Base-by-base conservation (phyloP, 495 filamentous ascomycete species). In the Penicillium atrosanguineum region DNA sequence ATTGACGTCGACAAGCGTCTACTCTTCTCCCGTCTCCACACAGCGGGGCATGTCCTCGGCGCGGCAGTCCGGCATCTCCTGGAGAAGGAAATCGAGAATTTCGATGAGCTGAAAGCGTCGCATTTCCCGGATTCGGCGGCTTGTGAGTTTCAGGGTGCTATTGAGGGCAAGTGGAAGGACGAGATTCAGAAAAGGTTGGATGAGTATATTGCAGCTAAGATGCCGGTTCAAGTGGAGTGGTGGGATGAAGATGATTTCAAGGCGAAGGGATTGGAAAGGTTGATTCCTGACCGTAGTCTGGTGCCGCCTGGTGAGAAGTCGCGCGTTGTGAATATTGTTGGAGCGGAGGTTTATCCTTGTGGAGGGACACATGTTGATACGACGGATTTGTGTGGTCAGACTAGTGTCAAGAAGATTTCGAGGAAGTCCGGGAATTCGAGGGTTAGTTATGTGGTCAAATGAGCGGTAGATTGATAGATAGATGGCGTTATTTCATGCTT, bases 11-110 rank as follows among this genome's bases (percentile, higher is more conserved):
- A 77, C 25, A 82, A 79, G 49, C 75, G 84, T 5, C 46, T 65
- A 2, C 69, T 85, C 5, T 77, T 83, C 67, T 86, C 82, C 11
- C 78, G 83, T 4, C 72, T 81, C 5, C 85, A 88, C 61, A 86
- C 84, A 0, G 85, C 81, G 1, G 85, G 85, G 11, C 85, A 88
- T 55, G 75, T 86, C 20, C 72, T 88, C 7, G 80, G 84, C 15
- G 55, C 76, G 4, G 83, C 83, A 5, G 76, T 86, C 25, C 70
- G 77, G n/a, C 67, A 75, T 39, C 72, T 85, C 9, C 46, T 78
- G 26, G 75, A 81, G 49, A 64, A 73, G 11, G 70, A 78, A 37
- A 57, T 84, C 25, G 58, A 62, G 6, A 63, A 68, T 36, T 79
- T 85, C 46, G 77, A 81, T 48, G 83, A 87, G 56, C 61, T 79